Evolutionary conservation across 2,329 filamentous ascomycete genomes (phyloP).

Genomic region (Penicillium psychrosexuale): DNA sequence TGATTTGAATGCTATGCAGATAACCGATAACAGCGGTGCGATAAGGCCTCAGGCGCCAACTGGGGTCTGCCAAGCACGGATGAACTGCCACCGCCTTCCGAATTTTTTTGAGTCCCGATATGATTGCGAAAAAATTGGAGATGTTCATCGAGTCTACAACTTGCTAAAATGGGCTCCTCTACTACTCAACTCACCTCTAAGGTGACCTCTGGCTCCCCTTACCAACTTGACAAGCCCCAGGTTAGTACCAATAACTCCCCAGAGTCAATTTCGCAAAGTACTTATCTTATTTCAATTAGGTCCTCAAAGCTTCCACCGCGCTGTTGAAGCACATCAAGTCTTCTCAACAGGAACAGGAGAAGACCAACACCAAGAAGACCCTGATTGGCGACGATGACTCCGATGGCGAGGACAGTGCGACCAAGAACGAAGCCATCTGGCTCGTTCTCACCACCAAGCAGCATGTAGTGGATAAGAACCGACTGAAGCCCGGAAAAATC

Average conservation of each 20-base stretch:
- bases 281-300: slow-evolving; percentile 38
- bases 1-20: neutral
- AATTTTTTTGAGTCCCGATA: slow-evolving; percentile 36
- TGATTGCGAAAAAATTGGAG: slow-evolving; percentile 30
- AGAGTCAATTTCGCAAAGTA: slow-evolving; percentile 13
- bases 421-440: slow-evolving; percentile 56
- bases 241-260: slow-evolving; percentile 27
- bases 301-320: slow-evolving; percentile 58
- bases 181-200: slow-evolving; percentile 41
- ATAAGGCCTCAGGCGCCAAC: slow-evolving; percentile 17
- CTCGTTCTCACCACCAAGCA: slow-evolving; percentile 63
- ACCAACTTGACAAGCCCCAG: slow-evolving; percentile 49
- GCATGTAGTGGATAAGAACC: slow-evolving; percentile 68
- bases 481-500: slow-evolving; percentile 82
- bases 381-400: slow-evolving; percentile 50
- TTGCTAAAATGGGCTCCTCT: slow-evolving; percentile 40
- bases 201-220: slow-evolving; percentile 44
- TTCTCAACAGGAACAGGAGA: slow-evolving; percentile 48
- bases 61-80: slow-evolving; percentile 27
- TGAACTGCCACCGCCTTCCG: slow-evolving; percentile 39
- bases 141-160: slow-evolving; percentile 21
- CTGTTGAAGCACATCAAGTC: slow-evolving; percentile 58
- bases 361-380: slow-evolving; percentile 51
- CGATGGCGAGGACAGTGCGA: slow-evolving; percentile 44
- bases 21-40: neutral